These are phyloP conservation scores for Cyathus striatus DNA, from an alignment of 768 basidiomycete genomes.

Conservation along the genomic window DNA sequence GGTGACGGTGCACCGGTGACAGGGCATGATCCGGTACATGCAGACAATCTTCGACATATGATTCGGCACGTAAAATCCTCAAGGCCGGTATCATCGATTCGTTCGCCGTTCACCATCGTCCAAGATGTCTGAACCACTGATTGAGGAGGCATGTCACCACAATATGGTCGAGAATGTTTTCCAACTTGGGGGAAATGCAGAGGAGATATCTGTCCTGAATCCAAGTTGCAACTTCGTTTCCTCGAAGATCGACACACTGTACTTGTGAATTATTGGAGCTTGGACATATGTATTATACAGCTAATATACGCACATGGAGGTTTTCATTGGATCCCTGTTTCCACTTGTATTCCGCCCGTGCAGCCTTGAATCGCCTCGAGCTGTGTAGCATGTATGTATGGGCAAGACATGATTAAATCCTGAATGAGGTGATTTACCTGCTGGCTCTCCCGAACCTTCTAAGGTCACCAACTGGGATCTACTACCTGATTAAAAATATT, in stretches of 20 bases:
- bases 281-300: neutral
- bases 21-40: too few relatives aligned
- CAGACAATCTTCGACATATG: too few relatives aligned
- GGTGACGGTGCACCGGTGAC: neutral
- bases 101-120: too few relatives aligned
- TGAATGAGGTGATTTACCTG: slow-evolving; percentile 28
- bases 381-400: slow-evolving; percentile 15
- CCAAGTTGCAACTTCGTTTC: neutral
- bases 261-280: neutral
- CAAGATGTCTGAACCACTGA: slow-evolving; percentile 40
- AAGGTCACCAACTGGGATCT: slow-evolving; percentile 39
- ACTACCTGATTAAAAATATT: neutral
- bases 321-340: slow-evolving; percentile 39
- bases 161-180: slow-evolving; percentile 39
- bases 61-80: too few relatives aligned
- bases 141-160: slow-evolving; percentile 52
- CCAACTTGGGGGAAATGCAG: slow-evolving; percentile 33
- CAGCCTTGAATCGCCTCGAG: slow-evolving; percentile 50
- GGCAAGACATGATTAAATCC: neutral
- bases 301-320: slow-evolving; percentile 34
- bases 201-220: slow-evolving; percentile 23
- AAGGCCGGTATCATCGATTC: too few relatives aligned
- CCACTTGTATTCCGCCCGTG: slow-evolving; percentile 52
- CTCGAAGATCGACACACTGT: neutral
- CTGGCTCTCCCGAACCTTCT: slow-evolving; percentile 44